A percentile compares a stretch with the other conserved stretches of the same genome.
phyloP scores from a whole-genome alignment of 2,329 filamentous ascomycete species.

The Cercospora nicotianae region DNA sequence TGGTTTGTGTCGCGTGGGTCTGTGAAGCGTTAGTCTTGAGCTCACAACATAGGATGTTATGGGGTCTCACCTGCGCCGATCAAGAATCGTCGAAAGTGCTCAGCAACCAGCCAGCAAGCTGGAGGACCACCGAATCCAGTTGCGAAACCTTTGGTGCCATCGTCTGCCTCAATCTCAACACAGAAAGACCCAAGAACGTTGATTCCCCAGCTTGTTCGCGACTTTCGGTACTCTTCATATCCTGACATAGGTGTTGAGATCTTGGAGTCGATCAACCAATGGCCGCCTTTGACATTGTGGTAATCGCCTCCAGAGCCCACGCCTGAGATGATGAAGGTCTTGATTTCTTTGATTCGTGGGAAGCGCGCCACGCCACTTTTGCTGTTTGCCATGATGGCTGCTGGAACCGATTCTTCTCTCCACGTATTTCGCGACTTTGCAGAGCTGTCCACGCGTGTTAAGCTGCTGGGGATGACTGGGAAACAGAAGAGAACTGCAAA shows the following conservation, averaged over 20 bases:
- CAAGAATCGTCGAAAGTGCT: slow-evolving; percentile 91
- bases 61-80: slow-evolving; percentile 64
- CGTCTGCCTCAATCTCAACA: slow-evolving; percentile 81
- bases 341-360: slow-evolving; percentile 72
- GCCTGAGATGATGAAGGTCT: slow-evolving; percentile 70
- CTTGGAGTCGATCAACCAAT: slow-evolving; percentile 85
- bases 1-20: slow-evolving; percentile 90
- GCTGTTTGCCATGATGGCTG: slow-evolving; percentile 30
- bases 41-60: neutral
- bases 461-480: neutral
- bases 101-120: slow-evolving; percentile 88
- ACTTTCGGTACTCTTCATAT: slow-evolving; percentile 85
- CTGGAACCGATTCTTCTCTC: neutral
- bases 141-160: slow-evolving; percentile 91
- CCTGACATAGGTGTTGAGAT: slow-evolving; percentile 91
- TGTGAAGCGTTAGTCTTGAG: slow-evolving; percentile 35
- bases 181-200: slow-evolving; percentile 92
- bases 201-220: slow-evolving; percentile 90
- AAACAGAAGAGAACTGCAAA: neutral
- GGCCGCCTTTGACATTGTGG: slow-evolving; percentile 76
- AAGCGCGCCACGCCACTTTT: slow-evolving; percentile 55
- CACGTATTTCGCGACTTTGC: neutral
- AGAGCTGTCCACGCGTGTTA: neutral
- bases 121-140: slow-evolving; percentile 93
- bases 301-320: slow-evolving; percentile 72